Evolutionary conservation across 192 early-diverging fungal species (phyloP).

Genomic region (Diversispora epigaea): DNA sequence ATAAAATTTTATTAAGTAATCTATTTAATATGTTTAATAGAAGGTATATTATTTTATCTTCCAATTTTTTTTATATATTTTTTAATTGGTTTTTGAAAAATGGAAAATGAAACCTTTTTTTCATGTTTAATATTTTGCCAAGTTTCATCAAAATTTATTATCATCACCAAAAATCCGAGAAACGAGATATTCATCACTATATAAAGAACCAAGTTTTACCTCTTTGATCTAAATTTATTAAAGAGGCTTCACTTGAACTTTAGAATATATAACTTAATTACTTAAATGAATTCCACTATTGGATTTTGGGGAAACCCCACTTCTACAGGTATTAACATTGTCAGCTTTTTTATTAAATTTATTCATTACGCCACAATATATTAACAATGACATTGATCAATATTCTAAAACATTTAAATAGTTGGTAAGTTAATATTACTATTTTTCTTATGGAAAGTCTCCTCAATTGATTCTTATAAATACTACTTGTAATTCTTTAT

Average conservation of each 20-base stretch:
- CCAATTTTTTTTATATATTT: background rate
- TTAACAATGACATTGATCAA: background rate
- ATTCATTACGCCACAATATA: background rate
- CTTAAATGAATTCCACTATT: slow-evolving; percentile 8
- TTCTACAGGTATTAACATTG: slow-evolving; percentile 1
- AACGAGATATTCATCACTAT: too few species aligned
- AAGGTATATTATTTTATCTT: too few species aligned
- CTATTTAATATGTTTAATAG: too few species aligned
- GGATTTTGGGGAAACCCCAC: slow-evolving; percentile 1
- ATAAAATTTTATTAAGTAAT: too few species aligned
- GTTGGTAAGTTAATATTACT: slow-evolving; percentile 3
- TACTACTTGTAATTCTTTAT: background rate
- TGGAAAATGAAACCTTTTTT: background rate
- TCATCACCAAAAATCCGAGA: too few species aligned
- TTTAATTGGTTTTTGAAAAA: background rate
- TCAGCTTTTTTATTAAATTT: background rate
- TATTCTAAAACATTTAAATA: background rate
- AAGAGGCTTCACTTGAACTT: background rate
- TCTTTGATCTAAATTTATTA: slow-evolving; percentile 6
- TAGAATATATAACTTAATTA: background rate
- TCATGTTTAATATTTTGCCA: too few species aligned
- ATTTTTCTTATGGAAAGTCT: too few species aligned
- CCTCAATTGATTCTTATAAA: background rate
- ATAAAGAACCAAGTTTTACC: slow-evolving; percentile 4
- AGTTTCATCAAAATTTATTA: too few species aligned